Evolutionary conservation across 2,329 filamentous ascomycete species (phyloP).

Genomic region (Bretziella fagacearum): DNA sequence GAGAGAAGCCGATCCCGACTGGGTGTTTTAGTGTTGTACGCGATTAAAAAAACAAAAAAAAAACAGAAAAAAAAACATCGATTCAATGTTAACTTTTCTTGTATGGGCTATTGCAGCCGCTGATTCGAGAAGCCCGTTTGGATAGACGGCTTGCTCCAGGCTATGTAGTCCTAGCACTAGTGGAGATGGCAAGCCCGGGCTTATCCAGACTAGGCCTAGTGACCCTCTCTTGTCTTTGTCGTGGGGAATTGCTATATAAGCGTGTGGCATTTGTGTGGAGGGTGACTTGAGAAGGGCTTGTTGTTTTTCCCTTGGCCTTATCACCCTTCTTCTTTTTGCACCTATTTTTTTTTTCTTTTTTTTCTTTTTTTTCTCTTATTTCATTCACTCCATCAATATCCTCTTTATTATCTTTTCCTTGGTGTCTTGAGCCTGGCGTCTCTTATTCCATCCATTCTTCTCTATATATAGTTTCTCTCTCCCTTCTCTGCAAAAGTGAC

Average conservation of each 20-base stretch:
- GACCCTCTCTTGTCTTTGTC: neutral
- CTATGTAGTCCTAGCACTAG: neutral
- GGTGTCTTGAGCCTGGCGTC: neutral
- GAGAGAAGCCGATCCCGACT: neutral
- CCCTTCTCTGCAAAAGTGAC: constrained; percentile 2
- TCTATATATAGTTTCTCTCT: neutral
- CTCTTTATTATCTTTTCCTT: neutral
- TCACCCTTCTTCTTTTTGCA: neutral
- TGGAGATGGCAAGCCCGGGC: neutral
- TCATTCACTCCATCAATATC: too few relatives aligned
- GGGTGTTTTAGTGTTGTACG: too few relatives aligned
- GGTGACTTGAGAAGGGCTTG: constrained; percentile 3
- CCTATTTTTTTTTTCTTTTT: neutral
- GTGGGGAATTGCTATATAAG: constrained; percentile 1
- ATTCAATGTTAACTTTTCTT: neutral
- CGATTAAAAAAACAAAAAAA: too few relatives aligned
- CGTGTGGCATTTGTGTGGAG: neutral
- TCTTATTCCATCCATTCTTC: neutral
- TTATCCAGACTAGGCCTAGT: constrained; percentile 10
- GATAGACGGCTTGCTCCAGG: neutral
- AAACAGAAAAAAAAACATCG: too few relatives aligned
- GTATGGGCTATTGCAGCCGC: too few relatives aligned
- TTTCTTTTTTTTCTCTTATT: neutral
- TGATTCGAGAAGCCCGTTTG: neutral
- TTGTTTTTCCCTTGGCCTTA: neutral